Percentiles rank a stretch among this genome's conserved stretches.
phyloP scores from a whole-genome alignment of 1,139 yeast species.

The Suzukiozyma palmioleophila region DNA sequence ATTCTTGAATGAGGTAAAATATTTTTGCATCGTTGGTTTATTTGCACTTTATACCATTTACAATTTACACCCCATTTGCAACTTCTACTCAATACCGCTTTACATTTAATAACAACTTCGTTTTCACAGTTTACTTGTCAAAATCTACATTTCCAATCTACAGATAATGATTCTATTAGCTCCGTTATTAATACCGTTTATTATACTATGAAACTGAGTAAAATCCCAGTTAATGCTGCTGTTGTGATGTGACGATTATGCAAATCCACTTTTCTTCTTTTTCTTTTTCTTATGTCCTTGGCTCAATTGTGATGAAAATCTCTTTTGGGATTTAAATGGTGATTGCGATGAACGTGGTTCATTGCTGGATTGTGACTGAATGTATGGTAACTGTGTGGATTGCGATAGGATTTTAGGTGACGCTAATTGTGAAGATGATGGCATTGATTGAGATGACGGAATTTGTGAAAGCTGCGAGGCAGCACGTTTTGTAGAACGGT shows the following conservation, averaged over 20 bases:
- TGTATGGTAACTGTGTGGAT: slow-evolving; percentile 4
- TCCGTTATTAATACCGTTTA: too few relatives aligned
- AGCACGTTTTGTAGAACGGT: background rate
- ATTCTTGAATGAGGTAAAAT: too few relatives aligned
- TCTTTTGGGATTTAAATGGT: slow-evolving; percentile 3
- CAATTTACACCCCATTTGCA: too few relatives aligned
- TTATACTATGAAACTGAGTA: background rate
- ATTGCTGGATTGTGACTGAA: slow-evolving; percentile 4
- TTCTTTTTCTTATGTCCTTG: slow-evolving; percentile 13
- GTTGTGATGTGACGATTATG: slow-evolving; percentile 9
- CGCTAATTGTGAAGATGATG: slow-evolving; percentile 3
- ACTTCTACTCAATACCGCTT: too few relatives aligned
- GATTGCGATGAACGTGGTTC: slow-evolving; percentile 7
- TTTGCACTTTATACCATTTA: too few relatives aligned
- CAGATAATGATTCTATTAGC: too few relatives aligned
- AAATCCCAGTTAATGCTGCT: background rate
- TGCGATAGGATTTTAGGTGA: slow-evolving; percentile 4
- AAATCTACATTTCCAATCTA: too few relatives aligned
- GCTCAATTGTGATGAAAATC: slow-evolving; percentile 6
- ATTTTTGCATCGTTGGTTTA: too few relatives aligned
- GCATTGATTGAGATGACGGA: slow-evolving; percentile 6
- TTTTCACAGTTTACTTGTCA: too few relatives aligned
- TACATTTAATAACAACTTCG: too few relatives aligned
- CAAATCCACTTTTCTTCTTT: slow-evolving; percentile 31
- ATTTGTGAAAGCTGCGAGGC: slow-evolving; percentile 2